Evolutionary conservation across 148 eudicot species (phyloP).

Genomic region (Camellia japonica): DNA sequence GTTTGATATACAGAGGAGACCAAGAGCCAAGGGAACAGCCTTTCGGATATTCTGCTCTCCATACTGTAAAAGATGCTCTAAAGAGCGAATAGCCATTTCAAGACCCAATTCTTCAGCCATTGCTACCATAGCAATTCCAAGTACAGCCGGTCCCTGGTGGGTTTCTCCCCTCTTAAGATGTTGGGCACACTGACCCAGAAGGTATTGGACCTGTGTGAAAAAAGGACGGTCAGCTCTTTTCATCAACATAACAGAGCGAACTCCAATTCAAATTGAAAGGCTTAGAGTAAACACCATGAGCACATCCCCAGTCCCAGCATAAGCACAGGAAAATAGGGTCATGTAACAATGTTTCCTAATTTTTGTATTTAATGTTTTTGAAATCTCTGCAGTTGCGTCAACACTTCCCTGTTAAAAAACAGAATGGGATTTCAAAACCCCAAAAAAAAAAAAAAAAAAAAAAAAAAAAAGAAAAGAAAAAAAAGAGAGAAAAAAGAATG

Average conservation of each 20-base stretch:
- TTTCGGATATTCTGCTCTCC: conserved; percentile 91
- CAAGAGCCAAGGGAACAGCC: conserved; percentile 94
- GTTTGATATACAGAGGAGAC: conserved; percentile 86
- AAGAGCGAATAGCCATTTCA: conserved; percentile 90
- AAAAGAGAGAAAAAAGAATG: background rate
- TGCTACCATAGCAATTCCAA: conserved; percentile 96
- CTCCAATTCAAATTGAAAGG: conserved; percentile 9
- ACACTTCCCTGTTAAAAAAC: conserved; percentile 63
- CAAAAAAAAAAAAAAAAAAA: no score
- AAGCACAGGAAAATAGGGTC: conserved; percentile 94
- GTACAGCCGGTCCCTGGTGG: conserved; percentile 93
- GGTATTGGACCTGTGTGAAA: conserved; percentile 70
- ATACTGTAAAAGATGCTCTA: conserved; percentile 93
- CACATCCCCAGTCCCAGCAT: conserved; percentile 97
- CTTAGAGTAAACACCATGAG: conserved; percentile 54
- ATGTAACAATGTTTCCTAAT: conserved; percentile 87
- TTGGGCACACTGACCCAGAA: conserved; percentile 87
- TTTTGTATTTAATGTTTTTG: conserved; percentile 84
- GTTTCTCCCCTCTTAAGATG: conserved; percentile 89
- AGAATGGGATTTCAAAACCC: background rate
- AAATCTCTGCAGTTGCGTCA: conserved; percentile 90
- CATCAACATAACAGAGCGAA: background rate
- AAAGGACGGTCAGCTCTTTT: background rate
- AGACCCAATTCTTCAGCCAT: conserved; percentile 95
- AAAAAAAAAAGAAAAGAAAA: no score